These are phyloP conservation scores for Gynostemma pentaphyllum DNA, from an alignment of 306 rosid genomes.

Conservation along the genomic window DNA sequence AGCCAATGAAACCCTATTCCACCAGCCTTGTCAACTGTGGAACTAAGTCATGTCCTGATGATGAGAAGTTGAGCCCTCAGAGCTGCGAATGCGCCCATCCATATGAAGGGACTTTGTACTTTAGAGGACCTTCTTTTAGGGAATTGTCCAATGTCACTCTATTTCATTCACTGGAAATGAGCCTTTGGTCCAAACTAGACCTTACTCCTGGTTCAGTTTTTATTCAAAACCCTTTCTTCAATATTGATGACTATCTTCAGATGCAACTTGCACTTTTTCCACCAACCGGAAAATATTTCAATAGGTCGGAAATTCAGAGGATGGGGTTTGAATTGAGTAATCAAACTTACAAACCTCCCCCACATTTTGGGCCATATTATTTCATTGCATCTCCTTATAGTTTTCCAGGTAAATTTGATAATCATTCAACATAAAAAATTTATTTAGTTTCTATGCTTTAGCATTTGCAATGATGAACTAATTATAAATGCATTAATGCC, in stretches of 20 bases:
- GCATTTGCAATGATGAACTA: slow-evolving; percentile 7
- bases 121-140: slow-evolving; percentile 75
- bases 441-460: neutral
- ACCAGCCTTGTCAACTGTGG: slow-evolving; percentile 60
- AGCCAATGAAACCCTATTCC: slow-evolving; percentile 38
- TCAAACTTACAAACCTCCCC: slow-evolving; percentile 85
- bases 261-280: slow-evolving; percentile 74
- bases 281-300: slow-evolving; percentile 45
- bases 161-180: slow-evolving; percentile 61
- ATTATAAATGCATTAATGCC: slow-evolving; percentile 12
- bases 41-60: slow-evolving; percentile 36
- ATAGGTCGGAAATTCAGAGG: slow-evolving; percentile 59
- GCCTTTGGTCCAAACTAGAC: slow-evolving; percentile 46
- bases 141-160: slow-evolving; percentile 38
- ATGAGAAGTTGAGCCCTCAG: slow-evolving; percentile 68
- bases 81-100: slow-evolving; percentile 89
- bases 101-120: slow-evolving; percentile 57
- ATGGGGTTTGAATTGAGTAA: slow-evolving; percentile 69
- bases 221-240: slow-evolving; percentile 61
- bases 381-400: slow-evolving; percentile 61
- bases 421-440: neutral
- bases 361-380: slow-evolving; percentile 61
- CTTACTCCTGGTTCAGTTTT: slow-evolving; percentile 83
- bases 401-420: slow-evolving; percentile 45
- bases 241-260: slow-evolving; percentile 72